Evolutionary conservation across 179 eudicot species (phyloP).

Genomic region (Drosera spatulata): DNA sequence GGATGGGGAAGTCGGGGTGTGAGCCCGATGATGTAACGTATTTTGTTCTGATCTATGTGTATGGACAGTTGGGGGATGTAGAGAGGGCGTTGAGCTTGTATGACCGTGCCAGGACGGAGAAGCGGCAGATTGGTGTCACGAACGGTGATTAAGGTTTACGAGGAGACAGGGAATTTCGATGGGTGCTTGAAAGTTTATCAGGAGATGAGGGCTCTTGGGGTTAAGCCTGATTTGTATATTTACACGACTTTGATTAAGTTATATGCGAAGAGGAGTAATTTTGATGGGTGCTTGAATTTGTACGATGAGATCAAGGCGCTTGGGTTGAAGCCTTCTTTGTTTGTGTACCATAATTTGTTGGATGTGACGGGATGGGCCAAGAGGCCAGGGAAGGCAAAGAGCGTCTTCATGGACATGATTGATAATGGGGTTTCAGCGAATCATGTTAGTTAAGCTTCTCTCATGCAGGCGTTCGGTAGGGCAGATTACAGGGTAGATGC

Average conservation of each 20-base stretch:
- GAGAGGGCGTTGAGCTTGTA: slow-evolving; percentile 71
- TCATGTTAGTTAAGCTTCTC: slow-evolving; percentile 73
- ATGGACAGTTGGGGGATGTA: slow-evolving; percentile 63
- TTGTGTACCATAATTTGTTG: slow-evolving; percentile 49
- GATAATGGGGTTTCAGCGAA: slow-evolving; percentile 44
- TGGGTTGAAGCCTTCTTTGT: slow-evolving; percentile 44
- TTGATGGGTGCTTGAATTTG: slow-evolving; percentile 87
- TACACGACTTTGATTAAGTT: slow-evolving; percentile 60
- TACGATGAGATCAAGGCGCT: slow-evolving; percentile 95
- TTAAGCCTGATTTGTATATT: slow-evolving; percentile 44
- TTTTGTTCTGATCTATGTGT: slow-evolving; percentile 79
- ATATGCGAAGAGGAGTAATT: slow-evolving; percentile 60
- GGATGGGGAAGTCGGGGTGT: slow-evolving; percentile 54
- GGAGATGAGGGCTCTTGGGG: slow-evolving; percentile 86
- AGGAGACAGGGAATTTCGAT: slow-evolving; percentile 62
- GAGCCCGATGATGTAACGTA: slow-evolving; percentile 70
- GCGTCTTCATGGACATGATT: slow-evolving; percentile 51
- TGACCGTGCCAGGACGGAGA: slow-evolving; percentile 68
- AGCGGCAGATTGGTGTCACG: slow-evolving; percentile 58
- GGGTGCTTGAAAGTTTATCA: slow-evolving; percentile 87
- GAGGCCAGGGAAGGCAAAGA: slow-evolving; percentile 94
- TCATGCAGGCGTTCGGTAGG: slow-evolving; percentile 61
- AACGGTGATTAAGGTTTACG: slow-evolving; percentile 72
- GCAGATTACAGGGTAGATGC: slow-evolving; percentile 82
- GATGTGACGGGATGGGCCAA: slow-evolving; percentile 90